Percentiles rank a stretch among this genome's conserved stretches.
Conservation (phyloP, 345 rosid species). For the Noccaea caerulescens region DNA sequence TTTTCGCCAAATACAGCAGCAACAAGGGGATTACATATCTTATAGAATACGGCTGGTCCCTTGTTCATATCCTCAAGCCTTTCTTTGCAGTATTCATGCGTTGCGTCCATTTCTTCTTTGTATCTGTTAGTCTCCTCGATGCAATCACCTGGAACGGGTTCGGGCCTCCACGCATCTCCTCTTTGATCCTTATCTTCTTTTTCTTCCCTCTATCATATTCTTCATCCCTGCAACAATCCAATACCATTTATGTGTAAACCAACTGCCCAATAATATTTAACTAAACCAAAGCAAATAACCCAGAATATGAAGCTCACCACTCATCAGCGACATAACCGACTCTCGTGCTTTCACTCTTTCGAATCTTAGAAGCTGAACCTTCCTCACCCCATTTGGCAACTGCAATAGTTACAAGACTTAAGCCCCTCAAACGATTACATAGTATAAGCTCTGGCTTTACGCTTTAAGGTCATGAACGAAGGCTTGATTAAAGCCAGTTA, state of each 20-base stretch:
- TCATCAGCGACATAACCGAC: constrained; percentile 84
- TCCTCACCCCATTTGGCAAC: constrained; percentile 81
- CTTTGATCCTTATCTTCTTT: constrained; percentile 65
- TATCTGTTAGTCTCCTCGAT: constrained; percentile 46
- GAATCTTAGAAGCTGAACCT: constrained; percentile 44
- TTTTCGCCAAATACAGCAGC: constrained; percentile 23
- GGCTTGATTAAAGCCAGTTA: constrained; percentile 13
- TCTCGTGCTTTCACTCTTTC: constrained; percentile 42
- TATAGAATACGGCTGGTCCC: constrained; percentile 1
- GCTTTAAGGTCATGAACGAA: neutral
- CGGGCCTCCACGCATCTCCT: constrained; percentile 56
- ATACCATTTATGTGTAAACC: constrained; percentile 9
- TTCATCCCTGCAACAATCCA: constrained; percentile 69
- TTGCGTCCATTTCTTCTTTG: constrained; percentile 13
- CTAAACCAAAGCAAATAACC: neutral
- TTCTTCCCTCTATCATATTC: constrained; percentile 94
- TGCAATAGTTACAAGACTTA: constrained; percentile 47
- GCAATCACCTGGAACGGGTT: constrained; percentile 83
- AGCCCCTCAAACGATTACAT: constrained; percentile 24
- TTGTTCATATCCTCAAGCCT: constrained; percentile 36
- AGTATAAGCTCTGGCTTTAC: constrained; percentile 14
- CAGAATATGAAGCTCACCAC: constrained; percentile 60
- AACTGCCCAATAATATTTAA: constrained; percentile 4
- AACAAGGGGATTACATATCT: constrained; percentile 28
- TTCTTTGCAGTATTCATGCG: constrained; percentile 32